These are phyloP conservation scores for Flaveria bidentis DNA, from an alignment of 129 eudicot genomes.

Conservation along the genomic window DNA sequence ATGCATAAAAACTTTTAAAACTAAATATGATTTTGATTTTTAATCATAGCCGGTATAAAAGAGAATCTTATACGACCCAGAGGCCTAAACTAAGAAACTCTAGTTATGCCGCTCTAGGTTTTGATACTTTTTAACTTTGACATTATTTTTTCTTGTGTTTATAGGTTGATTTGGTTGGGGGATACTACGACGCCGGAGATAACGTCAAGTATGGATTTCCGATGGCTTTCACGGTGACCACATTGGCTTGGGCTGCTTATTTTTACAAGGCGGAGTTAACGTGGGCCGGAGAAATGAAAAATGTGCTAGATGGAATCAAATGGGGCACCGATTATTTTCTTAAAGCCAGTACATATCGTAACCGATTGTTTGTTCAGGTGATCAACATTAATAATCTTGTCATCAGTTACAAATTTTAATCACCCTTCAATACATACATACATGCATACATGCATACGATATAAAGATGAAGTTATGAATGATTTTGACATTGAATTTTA, in stretches of 20 bases:
- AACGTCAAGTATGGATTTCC: constrained; percentile 87
- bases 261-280: constrained; percentile 49
- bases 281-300: constrained; percentile 61
- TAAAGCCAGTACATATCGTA: constrained; percentile 47
- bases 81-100: too few species aligned
- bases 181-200: constrained; percentile 97
- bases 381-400: background rate
- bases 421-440: too few species aligned
- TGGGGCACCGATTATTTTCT: constrained; percentile 91
- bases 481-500: background rate
- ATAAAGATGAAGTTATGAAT: too few species aligned
- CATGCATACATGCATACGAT: too few species aligned
- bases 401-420: background rate
- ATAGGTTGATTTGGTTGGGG: constrained; percentile 86
- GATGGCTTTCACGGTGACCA: constrained; percentile 86
- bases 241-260: constrained; percentile 72
- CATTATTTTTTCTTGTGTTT: background rate
- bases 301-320: constrained; percentile 48
- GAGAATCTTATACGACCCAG: too few species aligned
- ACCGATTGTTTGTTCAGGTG: constrained; percentile 75
- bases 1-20: too few species aligned
- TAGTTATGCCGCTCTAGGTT: background rate
- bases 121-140: background rate
- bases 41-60: too few species aligned
- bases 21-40: too few species aligned